Percentiles rank a stretch among this genome's conserved stretches.
Evolutionary conservation across 805 yeast species (phyloP).

Genomic region (Myxozyma kluyveri): DNA sequence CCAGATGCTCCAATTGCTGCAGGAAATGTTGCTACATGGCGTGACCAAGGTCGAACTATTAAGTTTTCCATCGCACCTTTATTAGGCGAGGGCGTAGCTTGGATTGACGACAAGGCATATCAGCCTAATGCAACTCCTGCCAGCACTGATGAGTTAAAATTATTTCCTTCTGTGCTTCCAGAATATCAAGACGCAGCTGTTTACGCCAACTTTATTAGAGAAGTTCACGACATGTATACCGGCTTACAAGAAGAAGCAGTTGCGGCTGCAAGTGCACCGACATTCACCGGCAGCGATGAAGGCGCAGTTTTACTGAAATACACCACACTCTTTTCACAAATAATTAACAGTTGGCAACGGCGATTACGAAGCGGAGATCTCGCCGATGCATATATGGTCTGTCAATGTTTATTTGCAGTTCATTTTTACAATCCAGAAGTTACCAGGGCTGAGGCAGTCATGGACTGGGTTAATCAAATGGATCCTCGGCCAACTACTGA

Average conservation of each 20-base stretch:
- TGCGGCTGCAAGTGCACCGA: conserved; percentile 3
- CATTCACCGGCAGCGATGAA: conserved; percentile 6
- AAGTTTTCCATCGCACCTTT: conserved; percentile 32
- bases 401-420: conserved; percentile 30
- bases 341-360: conserved; percentile 21
- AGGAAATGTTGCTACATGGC: conserved; percentile 32
- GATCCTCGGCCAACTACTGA: conserved; percentile 31
- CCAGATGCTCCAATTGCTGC: conserved; percentile 34
- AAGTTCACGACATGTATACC: conserved; percentile 16
- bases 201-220: conserved; percentile 25
- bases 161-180: conserved; percentile 30
- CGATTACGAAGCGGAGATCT: conserved; percentile 16
- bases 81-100: conserved; percentile 31
- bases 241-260: conserved; percentile 12
- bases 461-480: conserved; percentile 35
- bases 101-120: conserved; percentile 29
- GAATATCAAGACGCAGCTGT: conserved; percentile 8
- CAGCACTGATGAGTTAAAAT: conserved; percentile 24
- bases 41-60: conserved; percentile 31
- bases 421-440: conserved; percentile 21
- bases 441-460: conserved; percentile 29
- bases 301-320: conserved; percentile 11
- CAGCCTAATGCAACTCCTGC: conserved; percentile 2
- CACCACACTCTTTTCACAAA: conserved; percentile 15
- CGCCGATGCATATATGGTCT: conserved; percentile 30